These are phyloP conservation scores for Globisporangium middletonii DNA, from an alignment of 352 stramenopile genomes.

Conservation along the genomic window DNA sequence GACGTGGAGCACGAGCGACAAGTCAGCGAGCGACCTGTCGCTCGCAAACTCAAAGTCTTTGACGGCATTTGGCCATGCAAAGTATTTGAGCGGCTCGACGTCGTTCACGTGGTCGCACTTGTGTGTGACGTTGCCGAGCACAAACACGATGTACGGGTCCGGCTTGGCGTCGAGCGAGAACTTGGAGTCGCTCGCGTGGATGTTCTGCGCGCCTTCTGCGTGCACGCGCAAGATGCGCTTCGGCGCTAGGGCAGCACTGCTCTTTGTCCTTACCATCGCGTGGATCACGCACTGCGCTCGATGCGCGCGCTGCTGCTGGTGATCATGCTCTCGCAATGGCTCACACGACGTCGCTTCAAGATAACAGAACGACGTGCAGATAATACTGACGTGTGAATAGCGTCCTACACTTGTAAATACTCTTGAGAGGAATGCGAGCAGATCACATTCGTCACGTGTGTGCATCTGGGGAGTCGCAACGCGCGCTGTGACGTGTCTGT, in stretches of 20 bases:
- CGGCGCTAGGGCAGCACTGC: background rate
- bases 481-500: background rate
- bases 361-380: too few relatives aligned
- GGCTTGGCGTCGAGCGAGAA: conserved; percentile 31
- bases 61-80: conserved; percentile 36
- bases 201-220: conserved; percentile 28
- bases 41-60: conserved; percentile 27
- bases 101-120: conserved; percentile 29
- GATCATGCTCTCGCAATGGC: background rate
- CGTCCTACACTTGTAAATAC: too few relatives aligned
- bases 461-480: too few relatives aligned
- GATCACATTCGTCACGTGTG: too few relatives aligned
- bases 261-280: conserved; percentile 5
- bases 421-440: too few relatives aligned
- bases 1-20: conserved; percentile 28
- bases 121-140: conserved; percentile 22
- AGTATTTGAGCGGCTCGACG: conserved; percentile 35
- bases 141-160: conserved; percentile 39
- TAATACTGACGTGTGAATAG: too few relatives aligned
- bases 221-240: conserved; percentile 23
- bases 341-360: too few relatives aligned
- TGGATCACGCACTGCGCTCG: background rate
- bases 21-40: conserved; percentile 9
- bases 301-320: background rate
- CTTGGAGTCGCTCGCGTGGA: conserved; percentile 22